Evolutionary conservation across 306 rosid genomes (phyloP).

Genomic region (Cicer pinnatifidum): DNA sequence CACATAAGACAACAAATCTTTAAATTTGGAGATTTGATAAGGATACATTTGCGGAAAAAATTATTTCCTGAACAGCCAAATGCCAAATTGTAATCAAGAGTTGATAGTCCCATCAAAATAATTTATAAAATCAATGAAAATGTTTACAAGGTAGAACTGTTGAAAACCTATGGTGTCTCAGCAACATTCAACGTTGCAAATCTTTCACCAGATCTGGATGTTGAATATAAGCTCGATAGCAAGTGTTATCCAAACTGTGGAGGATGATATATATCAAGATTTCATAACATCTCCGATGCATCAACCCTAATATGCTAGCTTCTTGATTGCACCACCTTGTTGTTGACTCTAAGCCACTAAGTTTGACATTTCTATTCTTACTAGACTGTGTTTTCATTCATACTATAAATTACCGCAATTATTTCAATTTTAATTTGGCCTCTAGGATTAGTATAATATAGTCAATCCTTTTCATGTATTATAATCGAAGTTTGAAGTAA

Average conservation of each 20-base stretch:
- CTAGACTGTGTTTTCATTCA: no score
- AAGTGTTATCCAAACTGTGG: neutral
- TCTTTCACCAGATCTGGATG: neutral
- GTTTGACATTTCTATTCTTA: no score
- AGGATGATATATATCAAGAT: neutral
- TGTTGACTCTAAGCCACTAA: no score
- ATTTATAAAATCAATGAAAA: neutral
- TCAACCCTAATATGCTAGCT: no score
- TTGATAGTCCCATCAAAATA: neutral
- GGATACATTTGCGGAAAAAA: neutral
- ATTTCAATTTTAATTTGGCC: no score
- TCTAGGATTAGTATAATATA: no score
- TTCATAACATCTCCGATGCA: no score
- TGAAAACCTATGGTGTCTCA: neutral
- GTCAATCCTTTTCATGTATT: no score
- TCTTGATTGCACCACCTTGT: no score
- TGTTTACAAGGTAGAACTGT: neutral
- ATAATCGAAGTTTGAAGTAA: no score
- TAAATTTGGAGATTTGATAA: neutral
- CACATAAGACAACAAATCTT: neutral
- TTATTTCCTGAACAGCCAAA: neutral
- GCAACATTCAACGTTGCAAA: neutral
- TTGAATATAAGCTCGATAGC: neutral
- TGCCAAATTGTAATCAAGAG: neutral
- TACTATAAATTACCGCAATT: no score